These are phyloP conservation scores for Diospyros kaki DNA, from an alignment of 148 eudicot genomes.

Conservation along the genomic window DNA sequence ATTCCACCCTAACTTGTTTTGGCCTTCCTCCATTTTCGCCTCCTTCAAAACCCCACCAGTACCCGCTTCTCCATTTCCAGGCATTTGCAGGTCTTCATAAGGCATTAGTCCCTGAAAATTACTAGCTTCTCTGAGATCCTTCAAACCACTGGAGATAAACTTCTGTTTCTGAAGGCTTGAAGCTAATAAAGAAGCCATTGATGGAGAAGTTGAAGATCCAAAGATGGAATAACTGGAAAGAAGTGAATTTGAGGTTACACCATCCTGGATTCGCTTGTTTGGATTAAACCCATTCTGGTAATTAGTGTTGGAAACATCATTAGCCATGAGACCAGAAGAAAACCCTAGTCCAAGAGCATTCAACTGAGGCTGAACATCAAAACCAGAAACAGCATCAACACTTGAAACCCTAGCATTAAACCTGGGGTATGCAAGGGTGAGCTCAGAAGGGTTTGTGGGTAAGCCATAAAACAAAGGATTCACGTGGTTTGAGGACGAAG, in stretches of 20 bases:
- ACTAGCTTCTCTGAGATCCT: conserved; percentile 5
- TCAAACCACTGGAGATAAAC: conserved; percentile 1
- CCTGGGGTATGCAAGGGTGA: conserved; percentile 34
- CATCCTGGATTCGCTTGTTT: too few relatives aligned
- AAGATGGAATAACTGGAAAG: conserved; percentile 28
- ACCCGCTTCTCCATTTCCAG: conserved; percentile 11
- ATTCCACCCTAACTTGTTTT: conserved; percentile 28
- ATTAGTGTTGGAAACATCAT: not conserved
- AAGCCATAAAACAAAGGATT: conserved; percentile 18
- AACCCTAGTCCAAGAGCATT: conserved; percentile 53
- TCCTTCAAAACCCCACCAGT: conserved; percentile 24
- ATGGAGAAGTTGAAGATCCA: conserved; percentile 28
- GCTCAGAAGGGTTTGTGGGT: conserved; percentile 25
- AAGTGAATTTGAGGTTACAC: conserved; percentile 27
- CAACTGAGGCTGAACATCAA: conserved; percentile 39
- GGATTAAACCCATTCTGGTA: too few relatives aligned
- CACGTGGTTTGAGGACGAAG: conserved; percentile 14
- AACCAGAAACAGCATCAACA: conserved; percentile 13
- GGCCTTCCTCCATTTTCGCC: conserved; percentile 39
- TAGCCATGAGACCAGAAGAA: conserved; percentile 1
- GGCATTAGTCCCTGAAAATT: conserved; percentile 37
- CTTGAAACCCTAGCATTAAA: conserved; percentile 23
- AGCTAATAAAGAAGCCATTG: conserved; percentile 41
- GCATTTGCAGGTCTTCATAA: conserved; percentile 34
- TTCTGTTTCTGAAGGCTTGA: conserved; percentile 34